These are phyloP conservation scores for Colletotrichum cereale DNA, from an alignment of 2,329 filamentous ascomycete genomes.

Conservation along the genomic window DNA sequence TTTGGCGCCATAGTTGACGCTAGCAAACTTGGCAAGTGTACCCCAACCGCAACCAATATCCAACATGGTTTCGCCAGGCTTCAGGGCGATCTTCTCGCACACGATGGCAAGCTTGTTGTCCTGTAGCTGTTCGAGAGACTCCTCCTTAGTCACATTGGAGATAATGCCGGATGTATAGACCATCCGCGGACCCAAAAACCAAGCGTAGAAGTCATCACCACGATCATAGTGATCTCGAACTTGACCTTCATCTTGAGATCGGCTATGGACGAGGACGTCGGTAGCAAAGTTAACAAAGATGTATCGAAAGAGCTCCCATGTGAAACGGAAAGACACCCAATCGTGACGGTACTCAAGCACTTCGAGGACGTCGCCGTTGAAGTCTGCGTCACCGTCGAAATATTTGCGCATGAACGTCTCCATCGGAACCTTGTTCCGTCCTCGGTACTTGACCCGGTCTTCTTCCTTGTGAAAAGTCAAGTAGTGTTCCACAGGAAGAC, in stretches of 20 bases:
- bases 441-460: conserved; percentile 78
- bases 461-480: conserved; percentile 79
- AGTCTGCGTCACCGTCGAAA: conserved; percentile 92
- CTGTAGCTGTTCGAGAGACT: conserved; percentile 93
- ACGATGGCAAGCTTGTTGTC: conserved; percentile 97
- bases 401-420: conserved; percentile 99
- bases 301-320: conserved; percentile 84
- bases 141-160: conserved; percentile 89
- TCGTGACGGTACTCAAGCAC: conserved; percentile 94
- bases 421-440: conserved; percentile 85
- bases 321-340: conserved; percentile 96
- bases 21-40: conserved; percentile 93
- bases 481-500: conserved; percentile 91
- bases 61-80: conserved; percentile 84
- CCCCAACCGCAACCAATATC: conserved; percentile 99
- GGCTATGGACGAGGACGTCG: conserved; percentile 92
- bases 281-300: conserved; percentile 90
- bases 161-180: conserved; percentile 98
- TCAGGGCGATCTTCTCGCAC: conserved; percentile 92
- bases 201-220: conserved; percentile 97
- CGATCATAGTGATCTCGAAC: conserved; percentile 98
- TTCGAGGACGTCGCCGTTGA: conserved; percentile 93
- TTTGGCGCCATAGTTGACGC: conserved; percentile 87
- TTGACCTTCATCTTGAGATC: conserved; percentile 96
- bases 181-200: conserved; percentile 98